phyloP scores from a whole-genome alignment of 208 protist genomes.

The Histomonas meleagridis region DNA sequence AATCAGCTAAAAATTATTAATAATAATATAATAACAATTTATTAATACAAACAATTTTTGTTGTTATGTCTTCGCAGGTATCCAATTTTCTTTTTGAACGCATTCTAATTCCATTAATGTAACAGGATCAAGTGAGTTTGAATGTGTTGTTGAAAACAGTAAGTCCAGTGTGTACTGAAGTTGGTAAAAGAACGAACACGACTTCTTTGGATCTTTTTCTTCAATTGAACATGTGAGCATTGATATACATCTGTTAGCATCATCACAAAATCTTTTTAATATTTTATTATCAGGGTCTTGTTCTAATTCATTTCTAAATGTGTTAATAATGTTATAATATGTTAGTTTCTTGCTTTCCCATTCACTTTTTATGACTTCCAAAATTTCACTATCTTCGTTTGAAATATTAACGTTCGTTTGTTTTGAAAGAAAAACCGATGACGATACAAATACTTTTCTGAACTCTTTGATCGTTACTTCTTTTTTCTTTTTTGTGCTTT shows the following conservation, averaged over 20 bases:
- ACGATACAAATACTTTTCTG: neutral
- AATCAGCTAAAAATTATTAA: too few species aligned
- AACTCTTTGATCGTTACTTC: neutral
- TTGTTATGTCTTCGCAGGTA: too few species aligned
- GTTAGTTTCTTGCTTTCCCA: neutral
- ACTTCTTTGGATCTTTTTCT: neutral
- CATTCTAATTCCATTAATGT: too few species aligned
- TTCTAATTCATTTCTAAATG: neutral
- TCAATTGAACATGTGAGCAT: neutral
- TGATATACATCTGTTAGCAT: neutral
- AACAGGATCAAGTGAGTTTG: too few species aligned
- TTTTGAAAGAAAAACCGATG: neutral
- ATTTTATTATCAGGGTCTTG: neutral
- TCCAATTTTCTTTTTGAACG: too few species aligned
- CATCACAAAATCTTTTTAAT: conserved; percentile 2
- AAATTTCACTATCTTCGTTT: neutral
- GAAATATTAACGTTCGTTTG: neutral
- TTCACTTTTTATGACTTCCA: neutral
- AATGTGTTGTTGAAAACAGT: neutral
- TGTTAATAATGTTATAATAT: neutral
- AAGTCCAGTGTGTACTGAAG: neutral
- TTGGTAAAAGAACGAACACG: neutral
- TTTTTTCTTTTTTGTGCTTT: neutral
- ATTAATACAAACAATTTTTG: too few species aligned
- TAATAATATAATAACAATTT: too few species aligned